A percentile compares a stretch with the other conserved stretches of the same genome.
These are phyloP conservation scores for Strobilomyces confusus DNA, from an alignment of 768 basidiomycete genomes.

Conservation along the genomic window DNA sequence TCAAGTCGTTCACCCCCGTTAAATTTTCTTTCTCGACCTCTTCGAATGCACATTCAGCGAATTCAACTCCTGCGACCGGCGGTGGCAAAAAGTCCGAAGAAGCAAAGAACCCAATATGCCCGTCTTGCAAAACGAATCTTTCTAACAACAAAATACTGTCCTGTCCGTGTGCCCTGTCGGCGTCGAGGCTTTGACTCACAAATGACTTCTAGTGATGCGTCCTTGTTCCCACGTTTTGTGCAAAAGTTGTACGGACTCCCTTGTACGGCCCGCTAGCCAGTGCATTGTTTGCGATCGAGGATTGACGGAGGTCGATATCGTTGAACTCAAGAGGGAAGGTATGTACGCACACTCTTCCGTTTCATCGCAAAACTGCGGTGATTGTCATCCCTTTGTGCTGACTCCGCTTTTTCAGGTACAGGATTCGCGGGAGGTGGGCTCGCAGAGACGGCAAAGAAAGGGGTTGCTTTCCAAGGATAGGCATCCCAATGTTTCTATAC, in stretches of 20 bases:
- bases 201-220: conserved; percentile 56
- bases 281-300: conserved; percentile 82
- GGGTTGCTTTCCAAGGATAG: conserved; percentile 84
- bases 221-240: conserved; percentile 91
- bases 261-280: conserved; percentile 72
- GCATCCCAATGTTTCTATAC: neutral
- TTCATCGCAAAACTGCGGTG: neutral
- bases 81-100: conserved; percentile 49
- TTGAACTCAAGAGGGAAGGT: conserved; percentile 90
- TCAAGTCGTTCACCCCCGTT: conserved; percentile 80
- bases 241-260: conserved; percentile 84
- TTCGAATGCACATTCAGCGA: conserved; percentile 35
- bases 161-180: conserved; percentile 41
- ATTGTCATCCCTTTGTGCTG: neutral
- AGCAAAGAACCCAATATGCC: conserved; percentile 65
- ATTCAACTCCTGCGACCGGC: conserved; percentile 35
- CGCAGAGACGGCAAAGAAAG: conserved; percentile 79
- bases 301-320: conserved; percentile 65
- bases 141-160: conserved; percentile 74
- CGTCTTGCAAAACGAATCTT: conserved; percentile 80
- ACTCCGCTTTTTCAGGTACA: conserved; percentile 52
- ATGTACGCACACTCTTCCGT: conserved; percentile 12
- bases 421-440: conserved; percentile 94
- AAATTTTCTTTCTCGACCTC: conserved; percentile 60
- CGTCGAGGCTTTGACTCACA: neutral